Evolutionary conservation across 148 eudicot genomes (phyloP).

Genomic region (Chenopodium suecicum): DNA sequence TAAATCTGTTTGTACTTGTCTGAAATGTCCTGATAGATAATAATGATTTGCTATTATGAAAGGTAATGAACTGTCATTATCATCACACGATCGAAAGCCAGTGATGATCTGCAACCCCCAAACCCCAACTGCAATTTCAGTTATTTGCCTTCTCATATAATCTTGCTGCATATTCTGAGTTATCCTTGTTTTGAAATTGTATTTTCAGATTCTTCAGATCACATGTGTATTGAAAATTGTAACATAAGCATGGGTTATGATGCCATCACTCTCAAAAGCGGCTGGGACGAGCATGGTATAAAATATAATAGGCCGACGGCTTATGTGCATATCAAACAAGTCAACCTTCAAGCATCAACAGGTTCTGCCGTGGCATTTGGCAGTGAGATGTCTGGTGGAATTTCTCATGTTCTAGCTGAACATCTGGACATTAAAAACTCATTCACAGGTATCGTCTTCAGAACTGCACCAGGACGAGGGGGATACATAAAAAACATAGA

Average conservation of each 20-base stretch:
- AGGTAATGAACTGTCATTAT: slow-evolving; percentile 1
- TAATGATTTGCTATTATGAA: neutral
- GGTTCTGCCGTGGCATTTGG: slow-evolving; percentile 54
- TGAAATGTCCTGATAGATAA: neutral
- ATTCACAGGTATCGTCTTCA: slow-evolving; percentile 38
- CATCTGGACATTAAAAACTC: slow-evolving; percentile 35
- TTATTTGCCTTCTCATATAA: neutral
- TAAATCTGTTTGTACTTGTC: neutral
- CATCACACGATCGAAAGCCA: neutral
- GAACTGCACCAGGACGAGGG: slow-evolving; percentile 48
- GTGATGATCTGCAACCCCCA: neutral
- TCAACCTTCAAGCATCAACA: slow-evolving; percentile 41
- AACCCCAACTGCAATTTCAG: neutral
- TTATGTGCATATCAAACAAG: slow-evolving; percentile 43
- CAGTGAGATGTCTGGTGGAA: slow-evolving; percentile 61
- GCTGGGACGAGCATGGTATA: slow-evolving; percentile 58
- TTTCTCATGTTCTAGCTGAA: slow-evolving; percentile 37
- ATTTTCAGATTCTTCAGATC: slow-evolving; percentile 51
- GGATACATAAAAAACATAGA: slow-evolving; percentile 41
- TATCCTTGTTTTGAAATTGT: slow-evolving; percentile 6
- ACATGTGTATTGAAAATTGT: slow-evolving; percentile 46
- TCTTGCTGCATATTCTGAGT: neutral
- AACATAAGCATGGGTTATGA: slow-evolving; percentile 52
- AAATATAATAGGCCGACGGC: slow-evolving; percentile 40
- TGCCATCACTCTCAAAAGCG: slow-evolving; percentile 54